Evolutionary conservation across 176 grass and related monocot species (phyloP), one percentile per base, ranked within the genome.

Genomic region (Carex littledalei): DNA sequence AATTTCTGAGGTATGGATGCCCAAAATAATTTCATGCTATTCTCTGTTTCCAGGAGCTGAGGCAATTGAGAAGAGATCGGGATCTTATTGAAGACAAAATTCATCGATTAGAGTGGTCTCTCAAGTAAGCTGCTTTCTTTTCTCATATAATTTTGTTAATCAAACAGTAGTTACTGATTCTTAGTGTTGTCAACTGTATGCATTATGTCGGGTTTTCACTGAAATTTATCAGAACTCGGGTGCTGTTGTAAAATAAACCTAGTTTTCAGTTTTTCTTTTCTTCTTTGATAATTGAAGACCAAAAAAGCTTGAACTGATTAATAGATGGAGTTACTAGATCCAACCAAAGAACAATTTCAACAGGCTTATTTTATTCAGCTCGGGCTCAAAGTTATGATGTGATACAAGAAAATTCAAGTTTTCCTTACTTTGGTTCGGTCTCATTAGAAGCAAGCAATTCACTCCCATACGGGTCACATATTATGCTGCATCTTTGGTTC

Each of bases 61-160:
- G 90, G 67, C 89, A 87, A 68, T 89, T 92, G 80, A 95, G 96
- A 72, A 92, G 88, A 81, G 90, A 98, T 31, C 91, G 90, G 49
- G 93, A 98, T 88, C 86, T 91, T 84, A 76, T 95, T 87, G 96
- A 98, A 70, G 96, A 98, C 84, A 94, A 35, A 87, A 92, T 98
- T 83, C 91, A 98, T 92, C 88, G 82, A 87, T 88, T 98, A 69
- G 94, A 94, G 82, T 98, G 96, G 93, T 95, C 93, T 49, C 89
- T 95, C 63, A 86, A 90, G 96, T 98, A 92, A 90, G 92, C 88
- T 80, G 8, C 41, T 74, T 37, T 74, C 16, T 66, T 85, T 55
- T 67, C 7, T 85, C n/a, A 52, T 81, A 54, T 76, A 75, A 85
- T 75, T n/a, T 58, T 84, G 53, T 81, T 21, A 62, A 81, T 63